A percentile compares a stretch with the other conserved stretches of the same genome.
Evolutionary conservation across 305 asterid genomes (phyloP).

Genomic region (Fraxinus floribunda): DNA sequence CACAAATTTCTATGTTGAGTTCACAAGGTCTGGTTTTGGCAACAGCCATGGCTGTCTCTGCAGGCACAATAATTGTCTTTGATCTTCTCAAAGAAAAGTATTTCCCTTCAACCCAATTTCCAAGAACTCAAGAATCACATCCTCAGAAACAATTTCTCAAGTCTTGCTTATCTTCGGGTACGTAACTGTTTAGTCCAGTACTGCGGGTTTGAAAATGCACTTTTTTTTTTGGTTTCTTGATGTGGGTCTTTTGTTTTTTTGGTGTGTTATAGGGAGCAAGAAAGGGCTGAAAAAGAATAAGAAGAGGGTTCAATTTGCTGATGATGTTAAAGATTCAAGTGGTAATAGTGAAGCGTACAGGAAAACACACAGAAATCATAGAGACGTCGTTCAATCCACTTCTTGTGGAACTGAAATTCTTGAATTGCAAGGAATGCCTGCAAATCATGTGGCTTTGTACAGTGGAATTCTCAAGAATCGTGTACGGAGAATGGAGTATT

Average conservation of each 20-base stretch:
- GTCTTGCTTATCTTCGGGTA: slow-evolving; percentile 72
- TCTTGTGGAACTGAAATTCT: not conserved
- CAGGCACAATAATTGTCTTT: slow-evolving; percentile 66
- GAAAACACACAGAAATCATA: slow-evolving; percentile 16
- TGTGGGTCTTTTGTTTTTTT: not conserved
- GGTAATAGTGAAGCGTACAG: slow-evolving; percentile 56
- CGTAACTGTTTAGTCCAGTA: not conserved
- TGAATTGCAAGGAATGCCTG: slow-evolving; percentile 43
- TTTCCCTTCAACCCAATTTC: not conserved
- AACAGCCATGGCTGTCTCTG: slow-evolving; percentile 93
- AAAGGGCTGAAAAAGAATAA: slow-evolving; percentile 19
- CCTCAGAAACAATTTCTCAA: slow-evolving; percentile 26
- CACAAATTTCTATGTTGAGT: slow-evolving; percentile 39
- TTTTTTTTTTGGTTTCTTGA: not conserved
- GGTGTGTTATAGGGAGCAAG: slow-evolving; percentile 22
- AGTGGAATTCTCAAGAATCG: slow-evolving; percentile 74
- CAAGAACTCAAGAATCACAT: slow-evolving; percentile 18
- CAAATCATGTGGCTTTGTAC: slow-evolving; percentile 69
- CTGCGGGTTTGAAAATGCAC: not conserved
- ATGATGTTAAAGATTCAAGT: slow-evolving; percentile 36
- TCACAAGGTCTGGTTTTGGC: slow-evolving; percentile 76
- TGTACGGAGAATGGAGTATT: slow-evolving; percentile 23
- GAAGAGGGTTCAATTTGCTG: slow-evolving; percentile 46
- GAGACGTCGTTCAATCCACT: not conserved
- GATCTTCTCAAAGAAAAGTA: slow-evolving; percentile 58